phyloP scores from a whole-genome alignment of 2,329 filamentous ascomycete species.

The Pyricularia sp. region DNA sequence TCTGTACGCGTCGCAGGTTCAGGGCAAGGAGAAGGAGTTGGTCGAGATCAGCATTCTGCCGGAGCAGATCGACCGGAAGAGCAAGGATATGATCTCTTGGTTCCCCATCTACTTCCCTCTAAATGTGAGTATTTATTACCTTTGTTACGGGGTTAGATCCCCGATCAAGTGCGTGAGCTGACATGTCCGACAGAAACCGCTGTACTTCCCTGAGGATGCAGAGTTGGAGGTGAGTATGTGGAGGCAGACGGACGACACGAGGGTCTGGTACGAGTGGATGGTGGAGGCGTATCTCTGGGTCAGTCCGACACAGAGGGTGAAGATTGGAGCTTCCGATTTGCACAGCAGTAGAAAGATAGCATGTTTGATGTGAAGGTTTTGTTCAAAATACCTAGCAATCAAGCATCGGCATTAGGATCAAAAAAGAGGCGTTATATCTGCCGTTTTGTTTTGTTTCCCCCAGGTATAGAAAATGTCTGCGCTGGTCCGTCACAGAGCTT shows the following conservation, averaged over 20 bases:
- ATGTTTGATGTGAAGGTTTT: conserved; percentile 51
- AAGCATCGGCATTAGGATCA: neutral
- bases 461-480: neutral
- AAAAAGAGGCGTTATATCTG: neutral
- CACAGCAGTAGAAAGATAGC: conserved; percentile 62
- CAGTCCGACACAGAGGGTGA: conserved; percentile 50
- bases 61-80: conserved; percentile 84
- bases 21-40: conserved; percentile 31
- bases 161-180: neutral
- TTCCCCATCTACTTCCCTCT: conserved; percentile 98
- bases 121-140: conserved; percentile 57
- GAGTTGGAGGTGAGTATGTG: conserved; percentile 91
- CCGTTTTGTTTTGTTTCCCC: neutral
- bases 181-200: conserved; percentile 51
- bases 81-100: conserved; percentile 98
- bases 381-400: neutral
- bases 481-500: neutral
- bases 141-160: no score
- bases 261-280: conserved; percentile 98
- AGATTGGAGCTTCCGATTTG: conserved; percentile 55
- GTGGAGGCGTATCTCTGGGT: conserved; percentile 72
- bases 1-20: conserved; percentile 57
- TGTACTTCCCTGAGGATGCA: conserved; percentile 75
- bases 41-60: conserved; percentile 91
- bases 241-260: conserved; percentile 88